Percentiles rank a stretch among this genome's conserved stretches.
These are phyloP conservation scores for Beauveria pseudobassiana DNA, from an alignment of 2,329 filamentous ascomycete genomes.

Conservation along the genomic window DNA sequence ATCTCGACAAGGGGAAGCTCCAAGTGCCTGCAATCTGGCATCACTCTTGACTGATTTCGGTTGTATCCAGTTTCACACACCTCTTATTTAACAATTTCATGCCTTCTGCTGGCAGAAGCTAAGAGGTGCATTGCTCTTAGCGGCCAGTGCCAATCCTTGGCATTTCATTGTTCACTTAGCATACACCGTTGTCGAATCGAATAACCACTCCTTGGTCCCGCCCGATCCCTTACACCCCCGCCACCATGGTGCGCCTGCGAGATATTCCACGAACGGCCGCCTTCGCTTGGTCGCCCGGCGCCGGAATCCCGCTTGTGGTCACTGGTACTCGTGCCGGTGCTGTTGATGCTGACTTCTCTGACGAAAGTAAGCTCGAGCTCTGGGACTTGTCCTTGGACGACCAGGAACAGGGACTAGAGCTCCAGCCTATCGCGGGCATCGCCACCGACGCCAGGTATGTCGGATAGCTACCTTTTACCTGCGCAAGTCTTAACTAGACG, in stretches of 20 bases:
- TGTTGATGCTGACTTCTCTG: constrained; percentile 94
- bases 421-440: constrained; percentile 78
- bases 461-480: not conserved
- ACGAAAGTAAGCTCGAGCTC: constrained; percentile 90
- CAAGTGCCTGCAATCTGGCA: constrained; percentile 38
- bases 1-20: constrained; percentile 20
- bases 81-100: constrained; percentile 16
- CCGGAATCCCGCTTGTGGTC: constrained; percentile 72
- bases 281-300: constrained; percentile 89
- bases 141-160: constrained; percentile 16
- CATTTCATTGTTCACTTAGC: constrained; percentile 14
- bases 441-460: constrained; percentile 79
- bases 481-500: not conserved
- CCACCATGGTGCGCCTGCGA: constrained; percentile 84
- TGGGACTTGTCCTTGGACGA: constrained; percentile 88
- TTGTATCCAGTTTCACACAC: constrained; percentile 12
- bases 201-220: constrained; percentile 12
- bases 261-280: constrained; percentile 95
- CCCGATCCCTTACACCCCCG: constrained; percentile 22
- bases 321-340: constrained; percentile 93
- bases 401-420: constrained; percentile 67
- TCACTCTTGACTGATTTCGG: constrained; percentile 24
- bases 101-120: constrained; percentile 25
- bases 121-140: constrained; percentile 16
- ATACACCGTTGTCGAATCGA: constrained; percentile 14